Conservation (phyloP, 805 yeast species). For the Suhomyces sp. region DNA sequence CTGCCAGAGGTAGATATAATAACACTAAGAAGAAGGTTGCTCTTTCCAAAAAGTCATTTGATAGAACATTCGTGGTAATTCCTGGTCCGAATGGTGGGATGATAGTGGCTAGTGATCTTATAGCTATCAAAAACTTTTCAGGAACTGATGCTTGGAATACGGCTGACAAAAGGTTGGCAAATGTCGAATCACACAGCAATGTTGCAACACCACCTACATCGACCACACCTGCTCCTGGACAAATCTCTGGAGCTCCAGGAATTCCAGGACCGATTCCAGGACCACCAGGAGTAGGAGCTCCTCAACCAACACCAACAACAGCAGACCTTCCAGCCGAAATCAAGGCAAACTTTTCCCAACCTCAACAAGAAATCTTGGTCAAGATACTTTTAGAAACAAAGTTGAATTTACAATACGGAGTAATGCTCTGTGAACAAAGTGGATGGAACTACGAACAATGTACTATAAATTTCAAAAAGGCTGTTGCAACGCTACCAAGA, state of each 20-base stretch:
- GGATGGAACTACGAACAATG: constrained; percentile 78
- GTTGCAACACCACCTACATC: constrained; percentile 10
- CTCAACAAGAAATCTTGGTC: constrained; percentile 63
- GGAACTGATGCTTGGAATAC: constrained; percentile 57
- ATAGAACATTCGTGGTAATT: constrained; percentile 77
- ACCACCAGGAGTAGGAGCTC: too few relatives aligned
- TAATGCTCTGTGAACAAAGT: constrained; percentile 85
- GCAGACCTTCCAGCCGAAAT: constrained; percentile 58
- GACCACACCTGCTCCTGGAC: constrained; percentile 16
- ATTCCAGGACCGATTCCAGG: too few relatives aligned
- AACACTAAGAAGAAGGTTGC: constrained; percentile 30
- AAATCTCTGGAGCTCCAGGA: constrained; percentile 13
- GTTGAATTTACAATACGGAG: constrained; percentile 73
- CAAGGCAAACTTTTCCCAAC: constrained; percentile 46
- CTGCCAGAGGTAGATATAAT: constrained; percentile 15
- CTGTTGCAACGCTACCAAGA: constrained; percentile 49
- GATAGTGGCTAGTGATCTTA: constrained; percentile 83
- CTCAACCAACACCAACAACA: constrained; percentile 19
- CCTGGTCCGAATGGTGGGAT: constrained; percentile 66
- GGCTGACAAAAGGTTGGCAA: constrained; percentile 11
- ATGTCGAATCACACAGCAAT: neutral
- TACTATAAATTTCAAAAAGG: constrained; percentile 64
- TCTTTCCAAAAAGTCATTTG: constrained; percentile 72
- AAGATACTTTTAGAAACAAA: constrained; percentile 71
- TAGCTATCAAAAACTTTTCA: constrained; percentile 63